Evolutionary conservation across 257 asterid species (phyloP), one percentile per base, ranked within the genome.

Genomic region (Oldenlandia corymbosa): DNA sequence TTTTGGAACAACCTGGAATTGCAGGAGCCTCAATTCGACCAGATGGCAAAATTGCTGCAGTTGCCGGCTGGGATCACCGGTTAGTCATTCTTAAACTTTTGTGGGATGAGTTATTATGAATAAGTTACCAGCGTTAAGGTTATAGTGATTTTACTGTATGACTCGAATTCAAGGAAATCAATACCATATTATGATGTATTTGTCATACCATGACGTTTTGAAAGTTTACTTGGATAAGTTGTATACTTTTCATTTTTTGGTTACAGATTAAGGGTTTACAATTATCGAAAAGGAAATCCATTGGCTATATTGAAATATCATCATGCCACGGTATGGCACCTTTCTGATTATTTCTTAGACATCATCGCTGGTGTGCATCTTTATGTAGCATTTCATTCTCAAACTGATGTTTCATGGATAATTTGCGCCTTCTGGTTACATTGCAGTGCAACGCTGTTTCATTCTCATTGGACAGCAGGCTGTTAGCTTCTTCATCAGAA

Each of bases 61-160:
- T 91, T 52, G 96, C 88, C 70, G 95, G 97, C 14, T 92, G 97
- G 99, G 97, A 92, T 84, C 88, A 87, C 73, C 69, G 85, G 85
- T 80, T 30, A 64, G 78, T 26, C 31, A 10, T 57, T 18, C 43
- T 34, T 43, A 8, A 12, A 4, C 46, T 54, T 18, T n/a, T n/a
- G n/a, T n/a, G n/a, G n/a, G n/a, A n/a, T n/a, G n/a, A n/a, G n/a
- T n/a, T n/a, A n/a, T n/a, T n/a, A n/a, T n/a, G n/a, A n/a, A n/a
- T n/a, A n/a, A n/a, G n/a, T n/a, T n/a, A n/a, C n/a, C n/a, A n/a
- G n/a, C n/a, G n/a, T n/a, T n/a, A n/a, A n/a, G n/a, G n/a, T n/a
- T n/a, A n/a, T n/a, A n/a, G n/a, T n/a, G n/a, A n/a, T n/a, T n/a
- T n/a, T n/a, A n/a, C n/a, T n/a, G n/a, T n/a, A n/a, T n/a, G n/a